phyloP scores from a whole-genome alignment of 805 yeast genomes.

The Schwanniomyces yamadae region DNA sequence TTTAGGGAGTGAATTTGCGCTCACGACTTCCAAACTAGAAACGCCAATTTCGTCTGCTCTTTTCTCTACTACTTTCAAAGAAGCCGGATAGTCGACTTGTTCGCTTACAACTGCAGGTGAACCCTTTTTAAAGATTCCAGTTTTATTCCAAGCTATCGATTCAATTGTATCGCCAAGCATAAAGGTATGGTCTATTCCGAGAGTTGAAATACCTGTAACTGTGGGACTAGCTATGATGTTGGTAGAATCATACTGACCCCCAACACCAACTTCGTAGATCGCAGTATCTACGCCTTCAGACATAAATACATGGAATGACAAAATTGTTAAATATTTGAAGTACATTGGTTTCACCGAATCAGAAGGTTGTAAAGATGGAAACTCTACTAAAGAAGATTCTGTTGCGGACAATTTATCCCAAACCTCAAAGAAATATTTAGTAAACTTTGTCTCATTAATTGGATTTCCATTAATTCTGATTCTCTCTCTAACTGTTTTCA shows the following conservation, averaged over 20 bases:
- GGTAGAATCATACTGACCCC: conserved; percentile 97
- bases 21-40: conserved; percentile 50
- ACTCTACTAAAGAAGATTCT: conserved; percentile 50
- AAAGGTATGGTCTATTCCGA: conserved; percentile 90
- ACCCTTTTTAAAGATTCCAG: conserved; percentile 80
- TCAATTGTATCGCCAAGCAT: conserved; percentile 85
- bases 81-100: conserved; percentile 51
- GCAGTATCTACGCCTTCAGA: conserved; percentile 91
- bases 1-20: conserved; percentile 30
- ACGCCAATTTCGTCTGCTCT: conserved; percentile 67
- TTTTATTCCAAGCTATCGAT: conserved; percentile 94
- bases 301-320: conserved; percentile 88
- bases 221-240: conserved; percentile 78
- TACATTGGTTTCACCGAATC: conserved; percentile 82
- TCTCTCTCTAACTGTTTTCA: conserved; percentile 89
- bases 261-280: conserved; percentile 96
- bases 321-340: conserved; percentile 83
- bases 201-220: conserved; percentile 78
- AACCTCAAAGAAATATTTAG: conserved; percentile 89
- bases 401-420: conserved; percentile 77
- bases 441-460: conserved; percentile 72
- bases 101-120: conserved; percentile 66
- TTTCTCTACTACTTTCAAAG: conserved; percentile 53
- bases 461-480: conserved; percentile 86
- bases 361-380: conserved; percentile 67